These are phyloP conservation scores for Candida gorgasii DNA, from an alignment of 805 yeast species.

Conservation along the genomic window DNA sequence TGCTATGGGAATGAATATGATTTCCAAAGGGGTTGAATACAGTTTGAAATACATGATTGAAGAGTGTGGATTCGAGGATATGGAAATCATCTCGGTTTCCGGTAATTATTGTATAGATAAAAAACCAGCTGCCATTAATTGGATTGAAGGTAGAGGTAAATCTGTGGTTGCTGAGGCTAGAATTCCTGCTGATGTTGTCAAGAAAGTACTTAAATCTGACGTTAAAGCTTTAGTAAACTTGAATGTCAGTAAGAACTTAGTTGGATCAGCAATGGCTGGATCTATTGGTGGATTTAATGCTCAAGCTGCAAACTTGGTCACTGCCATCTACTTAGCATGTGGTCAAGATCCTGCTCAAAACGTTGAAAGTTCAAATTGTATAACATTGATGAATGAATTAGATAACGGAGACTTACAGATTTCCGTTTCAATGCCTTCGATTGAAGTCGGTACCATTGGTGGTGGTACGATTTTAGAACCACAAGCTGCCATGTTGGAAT, in stretches of 20 bases:
- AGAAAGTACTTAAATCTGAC: conserved; percentile 82
- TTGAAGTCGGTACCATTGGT: conserved; percentile 98
- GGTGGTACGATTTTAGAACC: conserved; percentile 99
- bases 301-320: conserved; percentile 94
- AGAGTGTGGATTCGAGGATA: conserved; percentile 90
- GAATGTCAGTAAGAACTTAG: conserved; percentile 82
- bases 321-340: conserved; percentile 90
- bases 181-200: conserved; percentile 79
- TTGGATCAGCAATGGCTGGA: conserved; percentile 99
- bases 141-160: conserved; percentile 99
- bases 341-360: conserved; percentile 99
- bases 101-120: conserved; percentile 98
- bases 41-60: conserved; percentile 82
- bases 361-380: conserved; percentile 96
- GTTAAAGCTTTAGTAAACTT: conserved; percentile 91
- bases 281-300: conserved; percentile 98
- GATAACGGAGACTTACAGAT: conserved; percentile 74
- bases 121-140: conserved; percentile 96
- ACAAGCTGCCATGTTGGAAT: conserved; percentile 92
- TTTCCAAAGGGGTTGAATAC: conserved; percentile 94
- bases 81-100: conserved; percentile 88
- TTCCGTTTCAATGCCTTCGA: conserved; percentile 98
- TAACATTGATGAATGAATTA: conserved; percentile 76
- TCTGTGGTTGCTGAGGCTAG: conserved; percentile 95
- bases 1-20: conserved; percentile 99